Evolutionary conservation across 2,329 filamentous ascomycete genomes (phyloP), one percentile per base, ranked within the genome.

Genomic region (Rhinocladiella mackenziei): DNA sequence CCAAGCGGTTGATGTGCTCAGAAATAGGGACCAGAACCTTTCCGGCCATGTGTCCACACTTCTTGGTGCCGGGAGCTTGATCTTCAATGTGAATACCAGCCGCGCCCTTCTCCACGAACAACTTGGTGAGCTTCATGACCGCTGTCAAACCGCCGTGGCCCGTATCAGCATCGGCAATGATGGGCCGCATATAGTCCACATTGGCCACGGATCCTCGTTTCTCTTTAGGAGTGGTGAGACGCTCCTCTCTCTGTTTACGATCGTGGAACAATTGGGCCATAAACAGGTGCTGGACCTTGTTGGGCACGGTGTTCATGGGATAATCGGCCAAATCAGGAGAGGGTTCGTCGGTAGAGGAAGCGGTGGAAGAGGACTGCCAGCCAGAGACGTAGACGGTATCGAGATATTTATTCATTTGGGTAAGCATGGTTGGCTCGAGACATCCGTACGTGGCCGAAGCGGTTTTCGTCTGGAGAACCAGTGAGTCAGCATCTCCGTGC

Each of bases 181-280:
- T 95, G 50, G 92, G 92, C 14, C 92, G 84, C 35, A 98, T 81
- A 71, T 92, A 98, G 72, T 98, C 92, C 60, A 89, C 74, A 66
- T 94, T 92, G 50, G 84, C 73, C 38, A 92, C 71, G 51, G 81
- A 83, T 56, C 72, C 69, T 44, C 92, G 86, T 62, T 89, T 76
- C 17, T 76, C 72, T 63, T 84, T 84, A 19, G 89, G 80, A 5
- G 77, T 82, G 54, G 80, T 84, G 39, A 97, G 72, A 48, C 92
- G 88, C 69, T 97, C 92, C 68, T 97, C 89, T 55, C 92, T 84
- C 72, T 98, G 92, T 73, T 98, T 98, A 62, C 92, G 86, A 77
- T 98, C 92, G 72, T 98, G 92, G 84, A 98, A 98, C 45, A 97
- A 82, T 71, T 98, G 92, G 10, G 92, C 91, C 81, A 94, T 89